Evolutionary conservation across 768 basidiomycete species (phyloP).

Genomic region (Phaeolepiota aurea): DNA sequence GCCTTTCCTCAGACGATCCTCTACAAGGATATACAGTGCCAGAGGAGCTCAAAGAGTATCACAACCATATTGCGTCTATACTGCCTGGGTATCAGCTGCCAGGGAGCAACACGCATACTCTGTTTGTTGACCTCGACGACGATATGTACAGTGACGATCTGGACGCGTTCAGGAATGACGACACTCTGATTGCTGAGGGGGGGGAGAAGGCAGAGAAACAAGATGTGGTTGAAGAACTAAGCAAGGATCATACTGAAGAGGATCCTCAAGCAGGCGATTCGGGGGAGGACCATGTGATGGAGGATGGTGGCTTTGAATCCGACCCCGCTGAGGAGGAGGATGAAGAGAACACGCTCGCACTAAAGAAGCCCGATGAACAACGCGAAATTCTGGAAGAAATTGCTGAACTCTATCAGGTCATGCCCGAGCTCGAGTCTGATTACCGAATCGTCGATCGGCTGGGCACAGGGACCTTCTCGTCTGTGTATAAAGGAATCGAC

Average conservation of each 20-base stretch:
- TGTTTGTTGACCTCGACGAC: constrained; percentile 39
- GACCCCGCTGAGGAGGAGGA: constrained; percentile 9
- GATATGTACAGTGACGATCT: constrained; percentile 41
- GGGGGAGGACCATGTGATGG: constrained; percentile 2
- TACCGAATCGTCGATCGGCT: constrained; percentile 85
- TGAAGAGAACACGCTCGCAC: constrained; percentile 52
- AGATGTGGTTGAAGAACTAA: background rate
- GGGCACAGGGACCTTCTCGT: constrained; percentile 97
- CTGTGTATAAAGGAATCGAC: constrained; percentile 97
- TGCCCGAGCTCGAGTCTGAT: constrained; percentile 56
- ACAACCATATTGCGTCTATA: constrained; percentile 38
- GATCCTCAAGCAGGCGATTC: constrained; percentile 4
- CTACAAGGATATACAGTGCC: constrained; percentile 25
- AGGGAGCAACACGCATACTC: background rate
- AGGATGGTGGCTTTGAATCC: constrained; percentile 8
- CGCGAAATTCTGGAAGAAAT: constrained; percentile 76
- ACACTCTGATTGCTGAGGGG: background rate
- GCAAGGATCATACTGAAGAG: constrained; percentile 3
- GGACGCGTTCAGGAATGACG: constrained; percentile 1
- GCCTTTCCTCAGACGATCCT: constrained; percentile 45
- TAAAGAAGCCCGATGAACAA: constrained; percentile 59
- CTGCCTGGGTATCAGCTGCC: constrained; percentile 18
- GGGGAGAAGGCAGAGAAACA: background rate
- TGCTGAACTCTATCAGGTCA: constrained; percentile 49
- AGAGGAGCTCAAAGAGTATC: constrained; percentile 35